Evolutionary conservation across 2,329 filamentous ascomycete species (phyloP).

Genomic region (Arthrobotrys iridis): DNA sequence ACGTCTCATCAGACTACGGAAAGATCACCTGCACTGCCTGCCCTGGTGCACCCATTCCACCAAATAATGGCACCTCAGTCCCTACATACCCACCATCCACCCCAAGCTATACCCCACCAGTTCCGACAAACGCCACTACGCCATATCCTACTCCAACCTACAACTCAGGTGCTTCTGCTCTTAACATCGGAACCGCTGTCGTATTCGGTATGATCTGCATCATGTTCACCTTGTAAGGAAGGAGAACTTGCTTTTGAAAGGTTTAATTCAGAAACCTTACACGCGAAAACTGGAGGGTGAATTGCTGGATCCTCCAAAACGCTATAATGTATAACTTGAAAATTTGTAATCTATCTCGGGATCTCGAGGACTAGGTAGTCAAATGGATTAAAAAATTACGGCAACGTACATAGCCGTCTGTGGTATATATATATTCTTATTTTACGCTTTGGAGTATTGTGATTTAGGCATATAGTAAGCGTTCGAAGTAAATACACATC

Average conservation of each 20-base stretch:
- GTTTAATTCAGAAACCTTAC: background rate
- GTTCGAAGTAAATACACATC: too few relatives aligned
- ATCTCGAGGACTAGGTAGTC: conserved; percentile 1
- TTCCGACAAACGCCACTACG: background rate
- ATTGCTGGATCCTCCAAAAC: background rate
- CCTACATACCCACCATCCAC: background rate
- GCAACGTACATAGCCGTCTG: background rate
- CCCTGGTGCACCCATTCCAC: background rate
- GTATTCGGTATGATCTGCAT: conserved; percentile 13
- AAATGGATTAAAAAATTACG: background rate
- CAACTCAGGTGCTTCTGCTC: conserved; percentile 6
- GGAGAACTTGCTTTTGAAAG: background rate
- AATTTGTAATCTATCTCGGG: background rate
- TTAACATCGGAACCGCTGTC: background rate
- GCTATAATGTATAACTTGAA: background rate
- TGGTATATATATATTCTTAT: too few relatives aligned
- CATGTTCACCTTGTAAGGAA: conserved; percentile 16
- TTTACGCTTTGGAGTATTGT: too few relatives aligned
- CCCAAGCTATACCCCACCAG: background rate
- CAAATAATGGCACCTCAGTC: background rate
- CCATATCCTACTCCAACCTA: conserved; percentile 1
- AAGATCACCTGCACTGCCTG: background rate
- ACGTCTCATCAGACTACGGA: background rate
- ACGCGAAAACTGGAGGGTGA: too few relatives aligned
- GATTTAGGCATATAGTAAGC: too few relatives aligned